Conservation (phyloP, 2,329 filamentous ascomycete species). For the Verticillium isaacii region DNA sequence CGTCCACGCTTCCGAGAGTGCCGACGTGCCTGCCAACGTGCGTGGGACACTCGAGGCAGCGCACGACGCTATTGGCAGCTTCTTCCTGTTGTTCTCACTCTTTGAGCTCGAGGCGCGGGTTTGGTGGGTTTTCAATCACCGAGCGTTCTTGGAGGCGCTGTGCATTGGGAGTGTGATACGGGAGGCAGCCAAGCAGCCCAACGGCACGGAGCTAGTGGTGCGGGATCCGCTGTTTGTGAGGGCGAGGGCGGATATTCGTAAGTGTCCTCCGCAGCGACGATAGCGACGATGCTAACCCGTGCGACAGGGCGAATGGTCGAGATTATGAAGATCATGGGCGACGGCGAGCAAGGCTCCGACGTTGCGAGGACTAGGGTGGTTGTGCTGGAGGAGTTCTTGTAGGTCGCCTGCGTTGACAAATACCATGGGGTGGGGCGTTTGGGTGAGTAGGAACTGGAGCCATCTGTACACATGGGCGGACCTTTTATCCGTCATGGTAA, state of each 20-base stretch:
- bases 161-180: constrained; percentile 60
- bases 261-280: constrained; percentile 22
- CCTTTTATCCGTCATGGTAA: too few species aligned
- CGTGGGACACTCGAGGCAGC: constrained; percentile 69
- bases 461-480: too few species aligned
- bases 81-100: constrained; percentile 67
- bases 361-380: constrained; percentile 55
- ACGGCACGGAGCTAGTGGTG: constrained; percentile 37
- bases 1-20: constrained; percentile 66
- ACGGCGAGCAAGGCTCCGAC: constrained; percentile 50
- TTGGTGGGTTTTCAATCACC: constrained; percentile 82
- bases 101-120: constrained; percentile 69
- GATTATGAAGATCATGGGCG: constrained; percentile 56
- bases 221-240: constrained; percentile 57
- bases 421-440: not conserved
- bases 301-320: constrained; percentile 54
- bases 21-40: constrained; percentile 60
- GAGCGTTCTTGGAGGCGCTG: constrained; percentile 71
- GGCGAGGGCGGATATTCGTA: constrained; percentile 57
- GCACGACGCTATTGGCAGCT: constrained; percentile 67
- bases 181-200: constrained; percentile 42
- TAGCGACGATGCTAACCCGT: not conserved
- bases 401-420: not conserved
- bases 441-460: too few species aligned
- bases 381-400: constrained; percentile 51